These are phyloP conservation scores for Monosporascus sp. DNA, from an alignment of 2,329 filamentous ascomycete genomes.

Conservation along the genomic window DNA sequence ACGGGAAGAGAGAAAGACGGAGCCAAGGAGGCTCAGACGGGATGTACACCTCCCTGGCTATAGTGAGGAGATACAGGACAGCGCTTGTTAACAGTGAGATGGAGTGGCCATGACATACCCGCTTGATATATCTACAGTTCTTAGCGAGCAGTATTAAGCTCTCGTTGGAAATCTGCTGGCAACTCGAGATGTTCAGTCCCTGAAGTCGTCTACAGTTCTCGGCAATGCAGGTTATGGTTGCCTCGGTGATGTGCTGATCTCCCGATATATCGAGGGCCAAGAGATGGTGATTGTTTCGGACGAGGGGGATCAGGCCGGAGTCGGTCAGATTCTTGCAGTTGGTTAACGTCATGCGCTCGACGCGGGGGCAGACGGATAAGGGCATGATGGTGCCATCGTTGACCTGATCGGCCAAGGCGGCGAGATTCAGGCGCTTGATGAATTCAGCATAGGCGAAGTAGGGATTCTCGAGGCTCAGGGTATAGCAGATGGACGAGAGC, in stretches of 20 bases:
- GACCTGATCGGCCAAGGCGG: conserved; percentile 66
- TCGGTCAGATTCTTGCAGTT: conserved; percentile 85
- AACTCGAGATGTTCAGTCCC: conserved; percentile 87
- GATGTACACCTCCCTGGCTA: too few relatives aligned
- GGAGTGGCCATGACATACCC: conserved; percentile 47
- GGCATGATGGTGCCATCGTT: conserved; percentile 87
- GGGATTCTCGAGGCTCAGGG: conserved; percentile 65
- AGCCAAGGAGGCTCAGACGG: too few relatives aligned
- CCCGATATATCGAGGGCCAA: conserved; percentile 88
- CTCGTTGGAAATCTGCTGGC: conserved; percentile 77
- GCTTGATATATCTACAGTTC: conserved; percentile 80
- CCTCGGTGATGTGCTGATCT: conserved; percentile 52
- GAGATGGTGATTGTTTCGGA: conserved; percentile 73
- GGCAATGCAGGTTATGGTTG: conserved; percentile 56
- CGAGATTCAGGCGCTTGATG: conserved; percentile 87
- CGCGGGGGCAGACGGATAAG: conserved; percentile 77
- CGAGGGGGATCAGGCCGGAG: conserved; percentile 70
- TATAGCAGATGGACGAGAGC: conserved; percentile 73
- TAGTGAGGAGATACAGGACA: too few relatives aligned
- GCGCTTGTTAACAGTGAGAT: too few relatives aligned
- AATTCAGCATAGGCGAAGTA: conserved; percentile 88
- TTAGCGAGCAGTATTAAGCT: conserved; percentile 76
- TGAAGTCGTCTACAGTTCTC: conserved; percentile 80
- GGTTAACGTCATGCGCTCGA: conserved; percentile 89
- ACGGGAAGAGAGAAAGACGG: too few relatives aligned